These are phyloP conservation scores for Rhizopus delemar DNA, from an alignment of 371 early-diverging fungal genomes.

Conservation along the genomic window DNA sequence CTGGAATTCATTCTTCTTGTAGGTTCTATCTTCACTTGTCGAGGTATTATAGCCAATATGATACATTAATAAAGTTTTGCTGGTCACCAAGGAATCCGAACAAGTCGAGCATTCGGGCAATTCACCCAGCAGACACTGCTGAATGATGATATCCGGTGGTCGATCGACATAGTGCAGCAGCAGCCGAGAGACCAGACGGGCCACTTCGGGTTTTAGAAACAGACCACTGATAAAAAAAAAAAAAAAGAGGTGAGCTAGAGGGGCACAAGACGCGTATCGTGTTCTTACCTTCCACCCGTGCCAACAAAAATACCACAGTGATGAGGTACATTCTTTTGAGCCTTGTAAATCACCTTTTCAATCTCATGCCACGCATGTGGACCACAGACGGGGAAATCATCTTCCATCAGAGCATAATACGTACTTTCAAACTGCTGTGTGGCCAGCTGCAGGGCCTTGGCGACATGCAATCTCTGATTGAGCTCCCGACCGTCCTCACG, in stretches of 20 bases:
- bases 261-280: not conserved
- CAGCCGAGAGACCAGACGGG: constrained; percentile 40
- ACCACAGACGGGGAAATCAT: constrained; percentile 65
- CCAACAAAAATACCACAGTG: constrained; percentile 68
- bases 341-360: constrained; percentile 54
- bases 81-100: constrained; percentile 46
- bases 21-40: constrained; percentile 55
- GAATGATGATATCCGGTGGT: constrained; percentile 64
- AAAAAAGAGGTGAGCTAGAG: too few species aligned
- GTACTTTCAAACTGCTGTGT: constrained; percentile 37
- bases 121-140: constrained; percentile 56
- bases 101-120: constrained; percentile 48
- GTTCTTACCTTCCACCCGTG: constrained; percentile 58
- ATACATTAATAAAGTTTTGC: constrained; percentile 56
- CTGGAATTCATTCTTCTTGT: constrained; percentile 60
- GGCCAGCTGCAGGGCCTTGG: constrained; percentile 51
- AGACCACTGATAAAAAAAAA: constrained; percentile 36
- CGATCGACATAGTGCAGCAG: constrained; percentile 39
- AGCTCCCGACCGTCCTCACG: constrained; percentile 50
- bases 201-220: constrained; percentile 53
- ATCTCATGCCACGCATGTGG: constrained; percentile 54
- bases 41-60: constrained; percentile 68
- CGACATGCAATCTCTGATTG: constrained; percentile 61
- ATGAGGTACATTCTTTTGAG: constrained; percentile 41
- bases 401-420: constrained; percentile 59